Base-by-base conservation (phyloP, 805 yeast species). In the Deakozyma indianensis region DNA sequence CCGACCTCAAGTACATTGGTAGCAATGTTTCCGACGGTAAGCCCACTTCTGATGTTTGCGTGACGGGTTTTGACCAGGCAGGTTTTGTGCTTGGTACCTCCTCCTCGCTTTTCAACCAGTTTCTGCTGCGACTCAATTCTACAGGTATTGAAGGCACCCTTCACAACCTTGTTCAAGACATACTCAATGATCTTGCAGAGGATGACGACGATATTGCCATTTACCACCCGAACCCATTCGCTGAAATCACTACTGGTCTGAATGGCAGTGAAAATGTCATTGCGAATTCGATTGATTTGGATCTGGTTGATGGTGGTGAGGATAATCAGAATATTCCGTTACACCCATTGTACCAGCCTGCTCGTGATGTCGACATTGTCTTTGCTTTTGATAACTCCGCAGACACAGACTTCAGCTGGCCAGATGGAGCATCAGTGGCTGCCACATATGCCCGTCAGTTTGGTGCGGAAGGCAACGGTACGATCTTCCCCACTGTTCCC, bases 81-180 rank as follows among this genome's bases (percentile, higher is more conserved):
- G 94, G 95, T 4, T 87, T 76, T 56, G 64, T 83, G 25, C 66
- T 84, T 64, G 95, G 94, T 32, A 79, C 95, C 4, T 83, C 95
- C 1, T 81, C 94, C 2, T 70, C 90, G 1, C 62, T 86, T 42
- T 86, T 86, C 68, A 85, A 83, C 58, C 78, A 77, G 58, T 67
- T 80, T 44, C 22, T 84, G 18, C 61, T 80, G 41, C 71, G 71
- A 50, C 60, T 83, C 35, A 77, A 80, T 57, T 59, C 75, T 21
- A 69, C 79, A 2, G 69, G 71, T 21, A 49, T 66, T 3, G 50
- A 70, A 2, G 74, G 77, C 14, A 64, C 65, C n/a, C 53, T 78
- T 3, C 65, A 68, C 48, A 59, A 64, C 15, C 53, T 76, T 15
- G 65, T 75, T 2, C 53, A 63, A n/a, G 57, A 60, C 43, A 66